phyloP scores from a whole-genome alignment of 2,329 filamentous ascomycete genomes.

The Colletotrichum liriopes region DNA sequence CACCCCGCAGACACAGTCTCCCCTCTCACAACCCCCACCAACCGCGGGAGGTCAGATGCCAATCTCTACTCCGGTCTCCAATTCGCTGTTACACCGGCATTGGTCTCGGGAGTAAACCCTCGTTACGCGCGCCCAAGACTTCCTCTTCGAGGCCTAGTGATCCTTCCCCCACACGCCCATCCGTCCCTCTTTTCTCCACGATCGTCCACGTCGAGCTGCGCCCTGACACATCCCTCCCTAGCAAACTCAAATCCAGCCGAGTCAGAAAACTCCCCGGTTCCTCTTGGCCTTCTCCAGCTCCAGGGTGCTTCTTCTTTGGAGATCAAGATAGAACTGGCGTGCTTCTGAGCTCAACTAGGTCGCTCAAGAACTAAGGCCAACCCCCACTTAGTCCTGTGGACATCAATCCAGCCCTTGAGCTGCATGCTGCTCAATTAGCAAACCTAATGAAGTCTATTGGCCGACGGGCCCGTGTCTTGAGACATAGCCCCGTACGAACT shows the following conservation, averaged over 20 bases:
- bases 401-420: neutral
- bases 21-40: neutral
- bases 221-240: neutral
- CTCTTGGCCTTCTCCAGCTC: neutral
- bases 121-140: neutral
- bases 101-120: neutral
- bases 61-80: too few species aligned
- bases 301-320: neutral
- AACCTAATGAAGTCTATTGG: conserved; percentile 7
- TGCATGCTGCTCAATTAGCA: neutral
- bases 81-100: neutral
- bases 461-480: neutral
- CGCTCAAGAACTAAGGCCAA: neutral
- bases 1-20: conserved; percentile 6
- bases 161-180: conserved; percentile 4
- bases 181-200: neutral
- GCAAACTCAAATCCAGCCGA: neutral
- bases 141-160: neutral
- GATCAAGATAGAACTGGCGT: neutral
- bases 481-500: conserved; percentile 7
- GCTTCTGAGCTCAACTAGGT: neutral
- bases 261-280: neutral
- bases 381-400: neutral
- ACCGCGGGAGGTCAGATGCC: neutral
- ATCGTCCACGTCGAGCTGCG: conserved; percentile 12